Base-by-base conservation (phyloP, 164 flowering plant species). In the Platanus orientalis region DNA sequence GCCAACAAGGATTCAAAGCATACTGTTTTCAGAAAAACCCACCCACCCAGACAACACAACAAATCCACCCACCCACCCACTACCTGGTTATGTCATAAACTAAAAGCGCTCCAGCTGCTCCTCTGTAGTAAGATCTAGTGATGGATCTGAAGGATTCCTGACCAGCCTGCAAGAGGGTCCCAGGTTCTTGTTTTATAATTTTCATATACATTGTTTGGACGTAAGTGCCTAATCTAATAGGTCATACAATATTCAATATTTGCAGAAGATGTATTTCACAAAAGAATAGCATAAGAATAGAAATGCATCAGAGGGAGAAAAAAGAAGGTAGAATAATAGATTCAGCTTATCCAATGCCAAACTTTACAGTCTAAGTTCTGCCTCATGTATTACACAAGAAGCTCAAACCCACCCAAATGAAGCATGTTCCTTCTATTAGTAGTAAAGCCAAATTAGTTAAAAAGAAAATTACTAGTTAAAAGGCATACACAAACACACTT, bases 131-230 rank as follows among this genome's bases (percentile, higher is more conserved):
- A 54, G 69, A 64, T 34, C 65, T 60, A 45, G 69, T 70, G 49
- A 70, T 65, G 32, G 69, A 60, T 65, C 69, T 60, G 48, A 65
- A 71, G 24, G 69, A 64, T 59, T 71, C 72, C 50, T 65, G 72
- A 26, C 72, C 78, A 27, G 75, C 75, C 78, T 75, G 70, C 34
- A 53, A 63, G 55, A 61, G 30, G 58, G 30, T 44, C 10, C 30
- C 27, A 69, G 57, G 9, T 30, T 51, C 32, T 13, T 52, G 58
- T 28, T 29, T 42, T 48, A 17, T 6, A 54, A 28, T 62, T 36
- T 40, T 60, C 44, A 45, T 45, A 45, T 34, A 14, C 20, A 45
- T 45, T 19, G 3, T 2, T 14, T 45, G n/a, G 16, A 17, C 12
- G 1, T 36, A 10, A 10, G 1, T 36, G 42, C 2, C 7, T 7